Percentiles rank a stretch among this genome's conserved stretches.
Conservation (phyloP, 306 rosid species). For the Clitoria ternatea region DNA sequence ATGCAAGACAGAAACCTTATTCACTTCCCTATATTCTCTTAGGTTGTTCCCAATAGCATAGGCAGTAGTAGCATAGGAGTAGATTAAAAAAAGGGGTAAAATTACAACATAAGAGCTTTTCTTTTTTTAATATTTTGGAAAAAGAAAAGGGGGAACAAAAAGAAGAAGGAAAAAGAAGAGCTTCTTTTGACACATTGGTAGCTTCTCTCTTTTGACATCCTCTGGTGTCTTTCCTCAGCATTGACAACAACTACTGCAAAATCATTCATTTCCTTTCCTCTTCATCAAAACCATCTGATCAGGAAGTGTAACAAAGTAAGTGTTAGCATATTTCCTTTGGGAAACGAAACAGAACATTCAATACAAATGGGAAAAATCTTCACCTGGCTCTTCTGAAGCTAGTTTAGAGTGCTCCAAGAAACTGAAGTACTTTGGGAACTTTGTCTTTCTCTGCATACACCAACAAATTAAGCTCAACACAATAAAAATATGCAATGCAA, state of each 20-base stretch:
- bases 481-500: slow-evolving; percentile 17
- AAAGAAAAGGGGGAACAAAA: neutral
- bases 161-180: neutral
- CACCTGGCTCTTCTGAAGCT: slow-evolving; percentile 56
- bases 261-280: slow-evolving; percentile 38
- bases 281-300: slow-evolving; percentile 44
- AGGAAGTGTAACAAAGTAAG: neutral
- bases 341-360: neutral
- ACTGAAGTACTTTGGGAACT: slow-evolving; percentile 44
- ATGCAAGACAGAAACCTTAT: slow-evolving; percentile 25
- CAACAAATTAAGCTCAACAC: neutral
- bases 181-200: slow-evolving; percentile 33
- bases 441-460: slow-evolving; percentile 49
- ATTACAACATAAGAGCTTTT: slow-evolving; percentile 13
- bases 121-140: slow-evolving; percentile 1
- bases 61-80: slow-evolving; percentile 36
- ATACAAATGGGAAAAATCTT: slow-evolving; percentile 9
- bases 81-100: slow-evolving; percentile 16
- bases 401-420: slow-evolving; percentile 42
- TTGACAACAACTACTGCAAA: slow-evolving; percentile 5
- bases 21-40: slow-evolving; percentile 28
- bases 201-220: slow-evolving; percentile 36
- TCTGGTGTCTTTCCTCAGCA: slow-evolving; percentile 26
- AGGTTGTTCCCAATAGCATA: slow-evolving; percentile 61
- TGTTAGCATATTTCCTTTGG: neutral